Evolutionary conservation across 2,329 filamentous ascomycete genomes (phyloP), one percentile per base, ranked within the genome.

Genomic region (Colletotrichum orchidophilum): DNA sequence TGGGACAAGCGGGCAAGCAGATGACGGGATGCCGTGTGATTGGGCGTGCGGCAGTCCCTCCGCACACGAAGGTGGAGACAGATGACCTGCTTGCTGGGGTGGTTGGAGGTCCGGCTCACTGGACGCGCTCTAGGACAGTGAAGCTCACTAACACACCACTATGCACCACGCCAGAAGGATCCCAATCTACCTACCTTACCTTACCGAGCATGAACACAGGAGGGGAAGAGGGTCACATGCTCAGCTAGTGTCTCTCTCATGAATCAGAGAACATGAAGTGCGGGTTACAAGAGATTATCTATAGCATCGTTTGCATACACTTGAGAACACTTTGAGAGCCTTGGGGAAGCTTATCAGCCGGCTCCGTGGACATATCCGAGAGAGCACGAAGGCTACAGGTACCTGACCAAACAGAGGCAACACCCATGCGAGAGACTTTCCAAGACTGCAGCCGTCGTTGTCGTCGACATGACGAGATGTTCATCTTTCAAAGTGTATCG

Each of bases 21-120:
- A 71, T 71, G 68, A 68, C 64, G 64, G 64, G 52, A 68, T 62
- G 67, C 57, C 21, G 52, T 21, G 12, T 63, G 68, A 63, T 71
- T 71, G 68, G 67, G 49, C 63, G 29, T 49, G 26, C 55, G 50
- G 50, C 35, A 53, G 57, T 42, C 39, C 33, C 63, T 61, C 57
- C 18, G 50, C 67, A 60, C 50, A 31, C 61, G 27, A 42, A 39
- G 27, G 63, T 67, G 67, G 67, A 39, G 58, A 63, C 46, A 46
- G 60, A 71, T 71, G 68, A 71, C 68, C 68, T 68, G 52, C 57
- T 58, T 63, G 21, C 57, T 39, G 26, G 54, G 63, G 62, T 33
- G 66, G 62, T 46, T 65, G 61, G 61, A 69, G 24, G 39, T 39
- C 52, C 59, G 50, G 49, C 57, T 64, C 60, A 53, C 58, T 50